These are phyloP conservation scores for Eugenia klotzschiana DNA, from an alignment of 441 rosid species.

Conservation along the genomic window DNA sequence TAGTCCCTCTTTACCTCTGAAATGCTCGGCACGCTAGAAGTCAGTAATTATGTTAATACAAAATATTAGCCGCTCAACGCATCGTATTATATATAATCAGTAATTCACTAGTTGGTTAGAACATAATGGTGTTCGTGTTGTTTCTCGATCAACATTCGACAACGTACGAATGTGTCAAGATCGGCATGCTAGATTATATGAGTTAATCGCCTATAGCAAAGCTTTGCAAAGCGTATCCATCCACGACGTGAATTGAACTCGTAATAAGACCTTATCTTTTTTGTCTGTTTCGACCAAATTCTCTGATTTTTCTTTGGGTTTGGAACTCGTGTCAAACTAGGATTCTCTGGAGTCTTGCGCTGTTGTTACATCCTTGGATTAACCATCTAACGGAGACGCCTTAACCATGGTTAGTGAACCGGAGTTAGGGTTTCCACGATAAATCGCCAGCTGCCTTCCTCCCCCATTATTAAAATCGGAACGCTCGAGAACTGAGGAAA, in stretches of 20 bases:
- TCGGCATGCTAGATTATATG: fast-evolving
- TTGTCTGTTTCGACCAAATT: not conserved
- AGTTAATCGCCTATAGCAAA: not conserved
- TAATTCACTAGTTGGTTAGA: not conserved
- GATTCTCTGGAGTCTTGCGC: not conserved
- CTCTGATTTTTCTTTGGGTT: not conserved
- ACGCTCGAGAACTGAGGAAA: not conserved
- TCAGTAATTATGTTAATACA: not conserved
- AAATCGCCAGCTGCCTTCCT: not conserved
- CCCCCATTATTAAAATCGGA: not conserved
- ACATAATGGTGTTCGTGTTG: not conserved
- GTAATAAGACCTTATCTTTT: not conserved
- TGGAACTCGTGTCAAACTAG: not conserved
- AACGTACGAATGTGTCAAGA: too few relatives aligned
- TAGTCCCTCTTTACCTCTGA: not conserved
- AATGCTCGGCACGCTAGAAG: not conserved
- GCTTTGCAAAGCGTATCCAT: not conserved
- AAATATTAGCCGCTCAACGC: not conserved
- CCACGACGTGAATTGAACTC: not conserved
- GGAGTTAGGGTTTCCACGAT: not conserved
- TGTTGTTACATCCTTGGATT: not conserved
- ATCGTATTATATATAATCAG: too few relatives aligned
- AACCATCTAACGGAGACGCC: not conserved
- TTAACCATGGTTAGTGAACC: not conserved
- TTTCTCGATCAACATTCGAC: not conserved